Evolutionary conservation across 1,139 yeast species (phyloP).

Genomic region (Hansenula sp.): DNA sequence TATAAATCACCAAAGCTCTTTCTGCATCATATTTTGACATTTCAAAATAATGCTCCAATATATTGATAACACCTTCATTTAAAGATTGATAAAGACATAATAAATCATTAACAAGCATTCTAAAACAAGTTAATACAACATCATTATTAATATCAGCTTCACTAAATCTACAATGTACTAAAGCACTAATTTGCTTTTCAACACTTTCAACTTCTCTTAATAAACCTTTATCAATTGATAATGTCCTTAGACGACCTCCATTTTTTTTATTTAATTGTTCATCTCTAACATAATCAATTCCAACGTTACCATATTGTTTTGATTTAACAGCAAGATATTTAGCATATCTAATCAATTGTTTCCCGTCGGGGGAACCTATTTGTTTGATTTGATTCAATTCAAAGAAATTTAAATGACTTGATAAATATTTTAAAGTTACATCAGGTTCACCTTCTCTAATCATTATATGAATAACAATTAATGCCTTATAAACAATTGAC

Average conservation of each 20-base stretch:
- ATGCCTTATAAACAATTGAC: constrained; percentile 84
- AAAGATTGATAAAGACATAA: constrained; percentile 80
- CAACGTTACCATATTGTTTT: constrained; percentile 59
- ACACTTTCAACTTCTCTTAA: constrained; percentile 83
- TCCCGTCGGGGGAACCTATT: constrained; percentile 48
- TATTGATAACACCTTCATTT: constrained; percentile 91
- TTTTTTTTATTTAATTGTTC: constrained; percentile 46
- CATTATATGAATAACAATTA: constrained; percentile 85
- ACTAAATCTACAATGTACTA: constrained; percentile 70
- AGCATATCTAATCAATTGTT: constrained; percentile 63
- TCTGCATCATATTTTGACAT: constrained; percentile 84
- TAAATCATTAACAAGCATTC: constrained; percentile 82
- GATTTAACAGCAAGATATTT: constrained; percentile 68
- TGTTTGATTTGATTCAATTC: constrained; percentile 34
- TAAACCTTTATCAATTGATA: constrained; percentile 75
- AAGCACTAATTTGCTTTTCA: constrained; percentile 71
- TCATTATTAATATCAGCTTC: constrained; percentile 74
- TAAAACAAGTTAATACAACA: constrained; percentile 74
- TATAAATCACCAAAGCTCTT: constrained; percentile 78
- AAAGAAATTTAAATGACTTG: constrained; percentile 56
- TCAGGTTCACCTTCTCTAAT: constrained; percentile 84
- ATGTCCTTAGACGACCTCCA: constrained; percentile 62
- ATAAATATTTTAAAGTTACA: constrained; percentile 61
- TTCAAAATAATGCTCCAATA: constrained; percentile 92
- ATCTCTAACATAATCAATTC: constrained; percentile 75